Evolutionary conservation across 805 yeast genomes (phyloP).

Genomic region (Alloascoidea hylecoeti): DNA sequence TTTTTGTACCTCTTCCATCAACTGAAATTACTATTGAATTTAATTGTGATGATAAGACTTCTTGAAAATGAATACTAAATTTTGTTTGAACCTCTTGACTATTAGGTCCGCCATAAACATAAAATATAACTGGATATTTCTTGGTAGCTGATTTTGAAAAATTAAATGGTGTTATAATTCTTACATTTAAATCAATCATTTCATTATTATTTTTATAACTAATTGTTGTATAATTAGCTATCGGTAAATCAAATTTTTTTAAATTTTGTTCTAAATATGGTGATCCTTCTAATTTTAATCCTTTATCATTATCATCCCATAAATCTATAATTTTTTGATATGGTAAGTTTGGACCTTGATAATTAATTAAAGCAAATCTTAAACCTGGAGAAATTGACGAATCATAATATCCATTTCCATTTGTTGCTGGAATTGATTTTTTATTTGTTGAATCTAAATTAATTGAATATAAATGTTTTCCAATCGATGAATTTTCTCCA

Average conservation of each 20-base stretch:
- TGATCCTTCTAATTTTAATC: constrained; percentile 15
- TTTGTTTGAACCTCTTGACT: constrained; percentile 65
- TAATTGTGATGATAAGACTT: constrained; percentile 62
- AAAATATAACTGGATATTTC: constrained; percentile 78
- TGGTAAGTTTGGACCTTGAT: constrained; percentile 72
- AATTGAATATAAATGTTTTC: constrained; percentile 72
- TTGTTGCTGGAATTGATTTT: constrained; percentile 25
- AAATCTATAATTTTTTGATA: constrained; percentile 58
- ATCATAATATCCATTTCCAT: constrained; percentile 49
- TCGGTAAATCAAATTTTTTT: constrained; percentile 39
- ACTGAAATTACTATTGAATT: constrained; percentile 85
- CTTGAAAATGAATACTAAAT: constrained; percentile 53
- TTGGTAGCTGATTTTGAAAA: constrained; percentile 36
- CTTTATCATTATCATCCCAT: constrained; percentile 20
- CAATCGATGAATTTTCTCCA: constrained; percentile 60
- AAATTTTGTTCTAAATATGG: constrained; percentile 11
- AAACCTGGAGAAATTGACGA: constrained; percentile 74
- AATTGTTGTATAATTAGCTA: constrained; percentile 26
- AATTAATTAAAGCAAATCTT: constrained; percentile 54
- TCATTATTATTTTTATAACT: constrained; percentile 35
- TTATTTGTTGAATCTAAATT: constrained; percentile 31
- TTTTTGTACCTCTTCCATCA: constrained; percentile 96
- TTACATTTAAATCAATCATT: constrained; percentile 38
- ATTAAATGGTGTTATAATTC: constrained; percentile 65
- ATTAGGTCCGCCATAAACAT: constrained; percentile 92